Conservation (phyloP, 2,329 filamentous ascomycete genomes). For the Talaromyces sp. region DNA sequence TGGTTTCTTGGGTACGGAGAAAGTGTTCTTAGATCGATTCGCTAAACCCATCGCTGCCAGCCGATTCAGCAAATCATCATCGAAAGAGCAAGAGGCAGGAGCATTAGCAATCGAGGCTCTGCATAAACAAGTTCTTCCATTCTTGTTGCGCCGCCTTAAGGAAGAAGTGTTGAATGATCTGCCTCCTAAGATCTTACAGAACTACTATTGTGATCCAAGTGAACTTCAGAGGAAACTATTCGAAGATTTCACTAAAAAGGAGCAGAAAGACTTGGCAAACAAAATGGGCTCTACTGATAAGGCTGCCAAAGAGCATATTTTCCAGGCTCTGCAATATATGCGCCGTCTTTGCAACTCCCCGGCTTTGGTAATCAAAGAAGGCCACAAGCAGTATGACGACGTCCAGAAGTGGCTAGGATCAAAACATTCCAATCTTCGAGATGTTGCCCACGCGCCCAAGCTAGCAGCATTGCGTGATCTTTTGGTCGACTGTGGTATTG, state of each 20-base stretch:
- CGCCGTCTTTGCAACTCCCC: conserved; percentile 98
- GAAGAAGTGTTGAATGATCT: conserved; percentile 96
- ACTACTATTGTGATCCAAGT: conserved; percentile 97
- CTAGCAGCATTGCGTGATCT: conserved; percentile 84
- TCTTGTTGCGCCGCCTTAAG: conserved; percentile 91
- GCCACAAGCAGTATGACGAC: conserved; percentile 81
- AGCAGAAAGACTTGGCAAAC: conserved; percentile 78
- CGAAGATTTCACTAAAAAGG: conserved; percentile 91
- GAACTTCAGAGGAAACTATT: conserved; percentile 93
- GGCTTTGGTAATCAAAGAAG: conserved; percentile 90
- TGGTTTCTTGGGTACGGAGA: conserved; percentile 90
- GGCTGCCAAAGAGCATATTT: conserved; percentile 95
- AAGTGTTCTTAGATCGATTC: conserved; percentile 93
- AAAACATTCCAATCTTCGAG: conserved; percentile 75
- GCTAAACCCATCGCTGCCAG: conserved; percentile 93
- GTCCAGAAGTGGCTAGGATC: conserved; percentile 75
- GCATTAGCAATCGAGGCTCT: conserved; percentile 95
- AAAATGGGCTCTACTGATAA: conserved; percentile 83
- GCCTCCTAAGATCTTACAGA: conserved; percentile 96
- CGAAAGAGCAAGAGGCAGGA: conserved; percentile 95
- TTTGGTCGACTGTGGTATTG: conserved; percentile 97
- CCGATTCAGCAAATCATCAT: conserved; percentile 93
- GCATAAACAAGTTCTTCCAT: conserved; percentile 95
- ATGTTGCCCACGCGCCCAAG: conserved; percentile 86
- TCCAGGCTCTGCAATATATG: conserved; percentile 99